phyloP scores from a whole-genome alignment of 78 protist species.

The Dictyostelium intermedium region DNA sequence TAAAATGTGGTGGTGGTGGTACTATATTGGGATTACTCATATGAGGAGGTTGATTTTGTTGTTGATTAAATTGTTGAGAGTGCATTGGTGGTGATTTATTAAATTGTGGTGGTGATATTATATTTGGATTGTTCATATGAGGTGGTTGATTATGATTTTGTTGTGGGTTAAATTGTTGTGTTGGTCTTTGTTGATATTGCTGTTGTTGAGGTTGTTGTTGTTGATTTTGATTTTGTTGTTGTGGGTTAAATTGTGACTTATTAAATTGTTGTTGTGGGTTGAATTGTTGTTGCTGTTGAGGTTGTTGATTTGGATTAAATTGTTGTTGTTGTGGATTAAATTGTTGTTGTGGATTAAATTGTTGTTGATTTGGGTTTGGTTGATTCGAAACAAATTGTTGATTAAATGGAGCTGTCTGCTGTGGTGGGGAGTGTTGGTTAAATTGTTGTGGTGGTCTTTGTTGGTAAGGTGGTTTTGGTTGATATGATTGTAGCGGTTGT shows the following conservation, averaged over 20 bases:
- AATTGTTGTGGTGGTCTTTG: not conserved
- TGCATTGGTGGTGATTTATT: conserved; percentile 29
- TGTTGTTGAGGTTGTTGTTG: not conserved
- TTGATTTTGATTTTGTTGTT: not conserved
- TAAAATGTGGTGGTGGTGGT: not conserved
- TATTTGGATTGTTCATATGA: not conserved
- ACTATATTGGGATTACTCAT: not conserved
- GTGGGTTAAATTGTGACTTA: not conserved
- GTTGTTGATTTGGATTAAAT: not conserved
- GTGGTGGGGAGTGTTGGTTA: not conserved
- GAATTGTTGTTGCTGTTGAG: no score
- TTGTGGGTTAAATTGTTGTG: no score
- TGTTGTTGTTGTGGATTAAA: conserved; percentile 41
- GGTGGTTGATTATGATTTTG: not conserved
- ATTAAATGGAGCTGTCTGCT: not conserved
- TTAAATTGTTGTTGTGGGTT: no score
- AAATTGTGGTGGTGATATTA: not conserved
- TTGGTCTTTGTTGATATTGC: not conserved
- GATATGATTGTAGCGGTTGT: not conserved
- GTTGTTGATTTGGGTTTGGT: conserved; percentile 18
- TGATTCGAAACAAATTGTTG: not conserved
- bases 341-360: not conserved
- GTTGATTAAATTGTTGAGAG: not conserved
- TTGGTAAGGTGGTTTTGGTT: not conserved
- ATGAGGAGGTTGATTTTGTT: not conserved